Evolutionary conservation across 108 stramenopile species (phyloP), one percentile per base, ranked within the genome.

Genomic region (Pseudonitzschia multiseries): DNA sequence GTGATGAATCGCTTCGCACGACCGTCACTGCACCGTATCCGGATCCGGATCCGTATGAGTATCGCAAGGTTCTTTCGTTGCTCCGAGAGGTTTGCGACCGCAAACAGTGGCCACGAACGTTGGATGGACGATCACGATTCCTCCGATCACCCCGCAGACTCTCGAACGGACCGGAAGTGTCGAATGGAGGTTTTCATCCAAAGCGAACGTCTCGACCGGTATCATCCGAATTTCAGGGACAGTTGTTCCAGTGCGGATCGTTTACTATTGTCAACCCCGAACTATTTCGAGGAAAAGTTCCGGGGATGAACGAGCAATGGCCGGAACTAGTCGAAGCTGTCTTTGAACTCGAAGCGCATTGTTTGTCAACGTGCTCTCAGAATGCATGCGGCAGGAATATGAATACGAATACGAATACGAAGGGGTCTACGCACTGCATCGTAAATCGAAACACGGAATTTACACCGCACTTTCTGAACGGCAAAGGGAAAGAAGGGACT

Each of bases 391-490:
- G 28, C 27, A 41, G 95, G 10, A 71, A 51, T 22, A 65, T 48
- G 46, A 1, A n/a, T n/a, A n/a, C n/a, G n/a, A n/a, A n/a, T n/a
- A n/a, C n/a, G n/a, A 2, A 2, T 18, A 14, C 12, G 18, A 18
- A 10, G 1, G 18, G 46, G 18, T 95, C 93, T 8, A 84, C 91
- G 10, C 95, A 94, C 42, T 93, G 94, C 67, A 96, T 96, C 18
- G 80, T 98, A 31, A 98, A 96, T 73, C 70, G 96, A 52, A 90
- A 94, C 72, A 95, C 96, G 28, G 86, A 87, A 84, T 98, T 98
- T 61, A 86, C 79, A 27, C 97, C 97, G 21, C 97, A 98, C 76
- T 90, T 93, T 21, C 96, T 96, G 66, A 94, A 87, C 57, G 97
- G 97, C 8, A 14, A 59, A 59, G 57, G 57, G 21, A 95, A 93